A percentile compares a stretch with the other conserved stretches of the same genome.
Conservation (phyloP, 2,329 filamentous ascomycete species). For the Diaporthe capsici region DNA sequence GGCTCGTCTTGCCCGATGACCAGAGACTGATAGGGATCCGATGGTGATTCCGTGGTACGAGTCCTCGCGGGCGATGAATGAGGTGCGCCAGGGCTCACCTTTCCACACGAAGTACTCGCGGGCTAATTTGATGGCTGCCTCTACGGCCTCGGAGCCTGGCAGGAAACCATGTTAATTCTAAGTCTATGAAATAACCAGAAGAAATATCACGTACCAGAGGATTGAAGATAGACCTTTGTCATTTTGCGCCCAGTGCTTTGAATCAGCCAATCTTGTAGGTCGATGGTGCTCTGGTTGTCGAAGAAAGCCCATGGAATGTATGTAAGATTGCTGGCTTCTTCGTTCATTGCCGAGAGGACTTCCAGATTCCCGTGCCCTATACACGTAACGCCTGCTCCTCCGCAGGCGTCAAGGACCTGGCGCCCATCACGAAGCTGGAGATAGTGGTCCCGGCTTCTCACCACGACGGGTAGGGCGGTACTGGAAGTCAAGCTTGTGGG, state of each 20-base stretch:
- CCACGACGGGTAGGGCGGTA: constrained; percentile 33
- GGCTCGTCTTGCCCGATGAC: constrained; percentile 70
- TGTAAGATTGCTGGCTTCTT: constrained; percentile 58
- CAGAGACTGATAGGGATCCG: constrained; percentile 71
- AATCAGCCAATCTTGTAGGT: constrained; percentile 57
- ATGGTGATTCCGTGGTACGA: constrained; percentile 81
- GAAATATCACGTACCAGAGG: constrained; percentile 46
- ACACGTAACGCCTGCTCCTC: constrained; percentile 80
- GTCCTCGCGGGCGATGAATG: constrained; percentile 75
- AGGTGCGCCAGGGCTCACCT: constrained; percentile 65
- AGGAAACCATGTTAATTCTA: not conserved
- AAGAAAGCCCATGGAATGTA: constrained; percentile 63
- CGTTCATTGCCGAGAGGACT: constrained; percentile 70
- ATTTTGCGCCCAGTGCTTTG: constrained; percentile 54
- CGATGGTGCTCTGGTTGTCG: constrained; percentile 65
- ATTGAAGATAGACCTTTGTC: constrained; percentile 55
- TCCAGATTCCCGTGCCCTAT: constrained; percentile 76
- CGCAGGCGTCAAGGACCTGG: constrained; percentile 78
- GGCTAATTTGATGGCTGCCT: constrained; percentile 77
- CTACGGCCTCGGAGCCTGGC: constrained; percentile 76
- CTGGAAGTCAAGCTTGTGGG: not conserved
- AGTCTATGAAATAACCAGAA: not conserved
- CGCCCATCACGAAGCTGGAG: constrained; percentile 57
- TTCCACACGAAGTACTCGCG: constrained; percentile 75
- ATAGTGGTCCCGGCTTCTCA: constrained; percentile 45